A percentile compares a stretch with the other conserved stretches of the same genome.
phyloP scores from a whole-genome alignment of 179 eudicot species.

The Spergularia azorica region DNA sequence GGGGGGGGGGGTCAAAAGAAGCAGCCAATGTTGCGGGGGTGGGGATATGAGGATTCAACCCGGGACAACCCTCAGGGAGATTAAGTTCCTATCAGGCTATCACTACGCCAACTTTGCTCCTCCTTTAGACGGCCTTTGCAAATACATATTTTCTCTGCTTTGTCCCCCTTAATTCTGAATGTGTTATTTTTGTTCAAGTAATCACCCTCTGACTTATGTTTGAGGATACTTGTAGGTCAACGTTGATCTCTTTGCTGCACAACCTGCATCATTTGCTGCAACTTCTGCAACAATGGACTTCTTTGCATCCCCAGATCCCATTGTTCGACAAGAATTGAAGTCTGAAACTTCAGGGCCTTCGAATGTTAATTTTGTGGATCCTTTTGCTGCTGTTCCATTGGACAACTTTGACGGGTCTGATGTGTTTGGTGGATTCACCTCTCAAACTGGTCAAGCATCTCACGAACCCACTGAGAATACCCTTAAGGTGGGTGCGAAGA shows the following conservation, averaged over 20 bases:
- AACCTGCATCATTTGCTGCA: conserved; percentile 49
- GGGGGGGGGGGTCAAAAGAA: too few relatives aligned
- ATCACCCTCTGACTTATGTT: neutral
- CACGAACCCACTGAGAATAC: conserved; percentile 40
- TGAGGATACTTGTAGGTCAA: conserved; percentile 43
- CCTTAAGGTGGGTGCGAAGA: conserved; percentile 28
- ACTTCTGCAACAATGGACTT: conserved; percentile 66
- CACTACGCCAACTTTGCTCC: too few relatives aligned
- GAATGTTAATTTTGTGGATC: conserved; percentile 49
- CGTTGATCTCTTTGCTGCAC: conserved; percentile 77
- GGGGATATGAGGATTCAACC: too few relatives aligned
- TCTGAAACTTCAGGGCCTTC: conserved; percentile 34
- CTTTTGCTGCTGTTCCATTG: conserved; percentile 83
- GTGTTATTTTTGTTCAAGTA: conserved; percentile 1
- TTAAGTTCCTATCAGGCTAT: too few relatives aligned
- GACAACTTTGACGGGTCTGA: conserved; percentile 78
- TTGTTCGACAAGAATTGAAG: conserved; percentile 45
- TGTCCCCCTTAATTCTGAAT: neutral
- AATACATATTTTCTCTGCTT: neutral
- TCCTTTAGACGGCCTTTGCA: neutral
- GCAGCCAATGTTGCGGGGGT: too few relatives aligned
- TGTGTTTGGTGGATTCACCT: conserved; percentile 62
- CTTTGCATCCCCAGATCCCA: conserved; percentile 64
- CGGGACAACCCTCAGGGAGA: too few relatives aligned
- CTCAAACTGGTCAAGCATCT: conserved; percentile 50